Evolutionary conservation across 768 basidiomycete species (phyloP), one percentile per base, ranked within the genome.

Genomic region (Porpolomopsis calyptriformis): DNA sequence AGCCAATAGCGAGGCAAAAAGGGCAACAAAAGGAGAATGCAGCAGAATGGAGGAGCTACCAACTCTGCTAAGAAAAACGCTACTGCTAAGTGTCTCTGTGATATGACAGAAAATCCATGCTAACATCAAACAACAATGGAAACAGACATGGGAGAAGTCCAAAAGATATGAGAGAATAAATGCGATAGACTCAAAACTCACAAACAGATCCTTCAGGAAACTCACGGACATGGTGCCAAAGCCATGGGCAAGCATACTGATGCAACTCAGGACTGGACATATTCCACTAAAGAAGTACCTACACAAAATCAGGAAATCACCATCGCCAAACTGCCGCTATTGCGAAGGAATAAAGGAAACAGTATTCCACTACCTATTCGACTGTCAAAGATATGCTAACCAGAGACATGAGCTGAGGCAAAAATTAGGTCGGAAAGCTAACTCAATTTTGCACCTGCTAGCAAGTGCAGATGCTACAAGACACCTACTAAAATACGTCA

Each of bases 1-100:
- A 10, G 56, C 55, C 7, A 59, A 62, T 33, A 23, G 37, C 11
- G 36, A 44, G 27, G 61, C 59, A 2, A 60, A 57, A 43, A 22
- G 40, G 12, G 61, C 61, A 23, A 47, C 52, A 5, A 16, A 27
- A 23, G n/a, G n/a, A n/a, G n/a, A n/a, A n/a, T n/a, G n/a, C n/a
- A n/a, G n/a, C n/a, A n/a, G n/a, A n/a, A n/a, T 43, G 45, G 33
- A 5, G 10, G 14, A 19, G 29, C 43, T 33, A 4, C n/a, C 11
- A 10, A 2, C 25, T 10, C 43, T 45, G 3, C 14, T n/a, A 16
- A 12, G 12, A 12, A n/a, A 36, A 7, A 2, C 27, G 31, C 5
- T 45, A 11, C 31, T 4, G 10, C 3, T 11, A 27, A 45, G 37
- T 16, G 22, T 26, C 25, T 14, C 49, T 22, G 48, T 43, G 16